phyloP scores from a whole-genome alignment of 305 asterid genomes.

The Coffea humblotiana region DNA sequence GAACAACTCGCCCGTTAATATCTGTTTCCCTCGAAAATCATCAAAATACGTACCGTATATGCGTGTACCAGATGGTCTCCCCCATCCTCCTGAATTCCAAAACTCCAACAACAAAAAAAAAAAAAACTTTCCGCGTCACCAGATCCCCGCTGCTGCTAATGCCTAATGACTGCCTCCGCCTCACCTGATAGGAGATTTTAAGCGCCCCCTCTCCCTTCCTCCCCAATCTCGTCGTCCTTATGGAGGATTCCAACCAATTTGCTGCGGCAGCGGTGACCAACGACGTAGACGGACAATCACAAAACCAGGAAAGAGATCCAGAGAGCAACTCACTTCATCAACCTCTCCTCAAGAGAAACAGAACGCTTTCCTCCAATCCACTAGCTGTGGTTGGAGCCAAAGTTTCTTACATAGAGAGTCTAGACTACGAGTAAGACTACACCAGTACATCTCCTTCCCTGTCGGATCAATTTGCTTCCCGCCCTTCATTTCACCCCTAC shows the following conservation, averaged over 20 bases:
- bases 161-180: background rate
- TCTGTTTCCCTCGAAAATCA: no score
- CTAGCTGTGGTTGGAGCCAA: constrained; percentile 88
- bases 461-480: background rate
- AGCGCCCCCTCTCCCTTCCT: background rate
- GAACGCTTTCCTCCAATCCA: constrained; percentile 67
- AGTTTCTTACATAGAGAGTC: constrained; percentile 89
- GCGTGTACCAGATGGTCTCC: background rate
- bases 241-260: constrained; percentile 38
- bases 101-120: no score
- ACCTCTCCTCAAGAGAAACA: constrained; percentile 73
- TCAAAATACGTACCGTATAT: no score
- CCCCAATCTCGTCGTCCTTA: background rate
- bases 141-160: background rate
- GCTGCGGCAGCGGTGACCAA: constrained; percentile 30
- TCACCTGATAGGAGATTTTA: background rate
- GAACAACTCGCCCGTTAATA: no score
- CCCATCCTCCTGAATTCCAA: background rate
- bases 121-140: background rate
- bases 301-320: constrained; percentile 51
- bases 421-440: constrained; percentile 81
- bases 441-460: constrained; percentile 1
- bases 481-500: background rate
- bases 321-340: constrained; percentile 62
- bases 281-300: constrained; percentile 25